Evolutionary conservation across 306 rosid species (phyloP).

Genomic region (Bauhinia variegata): DNA sequence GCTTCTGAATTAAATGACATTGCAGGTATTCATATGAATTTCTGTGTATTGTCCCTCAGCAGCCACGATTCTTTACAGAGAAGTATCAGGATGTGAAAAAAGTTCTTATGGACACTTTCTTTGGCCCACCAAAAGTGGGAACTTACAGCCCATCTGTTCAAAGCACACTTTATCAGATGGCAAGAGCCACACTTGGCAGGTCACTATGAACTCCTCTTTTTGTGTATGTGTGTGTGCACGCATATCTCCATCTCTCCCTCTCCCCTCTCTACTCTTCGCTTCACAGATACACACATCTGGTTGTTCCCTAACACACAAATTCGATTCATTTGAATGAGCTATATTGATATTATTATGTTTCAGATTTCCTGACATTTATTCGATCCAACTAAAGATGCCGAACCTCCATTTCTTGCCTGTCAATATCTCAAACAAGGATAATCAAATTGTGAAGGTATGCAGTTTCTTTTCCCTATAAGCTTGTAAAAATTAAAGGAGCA

Average conservation of each 20-base stretch:
- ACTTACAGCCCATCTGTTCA: constrained; percentile 95
- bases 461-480: constrained; percentile 14
- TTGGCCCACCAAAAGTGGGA: constrained; percentile 75
- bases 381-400: constrained; percentile 86
- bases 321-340: constrained; percentile 21
- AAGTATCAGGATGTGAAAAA: constrained; percentile 64
- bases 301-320: constrained; percentile 3
- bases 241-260: constrained; percentile 29
- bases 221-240: neutral
- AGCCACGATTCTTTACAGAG: constrained; percentile 67
- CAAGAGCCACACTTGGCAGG: constrained; percentile 71
- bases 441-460: constrained; percentile 79
- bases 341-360: constrained; percentile 35
- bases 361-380: constrained; percentile 76
- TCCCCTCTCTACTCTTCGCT: neutral
- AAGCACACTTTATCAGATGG: constrained; percentile 90
- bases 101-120: constrained; percentile 72
- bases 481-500: constrained; percentile 19
- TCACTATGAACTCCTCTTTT: constrained; percentile 26
- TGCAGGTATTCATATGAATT: constrained; percentile 83
- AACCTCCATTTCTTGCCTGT: constrained; percentile 92
- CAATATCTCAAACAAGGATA: constrained; percentile 71
- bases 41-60: constrained; percentile 55
- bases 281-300: neutral
- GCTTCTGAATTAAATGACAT: constrained; percentile 23